A percentile compares a stretch with the other conserved stretches of the same genome.
phyloP scores from a whole-genome alignment of 2,329 filamentous ascomycete genomes.

The Colletotrichum acutatum region DNA sequence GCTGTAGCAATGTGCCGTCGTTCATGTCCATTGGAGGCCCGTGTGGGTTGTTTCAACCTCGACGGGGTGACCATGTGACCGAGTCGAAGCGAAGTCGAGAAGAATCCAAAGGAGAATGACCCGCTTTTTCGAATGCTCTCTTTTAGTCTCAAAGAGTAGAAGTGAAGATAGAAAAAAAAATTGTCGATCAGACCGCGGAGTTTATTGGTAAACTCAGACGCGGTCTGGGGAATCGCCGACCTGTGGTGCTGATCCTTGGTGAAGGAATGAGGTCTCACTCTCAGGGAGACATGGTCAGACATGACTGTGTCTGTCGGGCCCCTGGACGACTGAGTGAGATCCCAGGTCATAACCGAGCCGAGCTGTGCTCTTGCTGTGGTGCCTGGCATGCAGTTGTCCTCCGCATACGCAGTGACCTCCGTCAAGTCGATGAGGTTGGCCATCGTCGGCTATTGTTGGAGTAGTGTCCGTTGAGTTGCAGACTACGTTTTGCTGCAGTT shows the following conservation, averaged over 20 bases:
- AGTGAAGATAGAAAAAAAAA: background rate
- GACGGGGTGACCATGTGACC: constrained; percentile 20
- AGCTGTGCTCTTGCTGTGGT: background rate
- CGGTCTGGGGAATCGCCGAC: background rate
- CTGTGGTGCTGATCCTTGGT: background rate
- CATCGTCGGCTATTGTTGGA: background rate
- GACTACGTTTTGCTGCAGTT: background rate
- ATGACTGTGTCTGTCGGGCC: background rate
- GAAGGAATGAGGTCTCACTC: background rate
- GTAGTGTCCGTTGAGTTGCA: background rate
- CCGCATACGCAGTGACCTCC: background rate
- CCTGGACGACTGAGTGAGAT: constrained; percentile 2
- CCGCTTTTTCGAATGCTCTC: background rate
- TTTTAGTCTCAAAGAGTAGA: background rate
- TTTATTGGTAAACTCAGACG: background rate
- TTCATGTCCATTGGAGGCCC: background rate
- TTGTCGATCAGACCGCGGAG: background rate
- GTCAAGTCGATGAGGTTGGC: background rate
- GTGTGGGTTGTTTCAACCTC: constrained; percentile 25
- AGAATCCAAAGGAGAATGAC: constrained; percentile 1
- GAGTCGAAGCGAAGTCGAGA: background rate
- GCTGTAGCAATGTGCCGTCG: background rate
- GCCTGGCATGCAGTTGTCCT: background rate
- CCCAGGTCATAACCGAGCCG: background rate
- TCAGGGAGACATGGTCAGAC: background rate